Evolutionary conservation across 2,329 filamentous ascomycete genomes (phyloP), one percentile per base, ranked within the genome.

Genomic region (Cladophialophora chaetospira): DNA sequence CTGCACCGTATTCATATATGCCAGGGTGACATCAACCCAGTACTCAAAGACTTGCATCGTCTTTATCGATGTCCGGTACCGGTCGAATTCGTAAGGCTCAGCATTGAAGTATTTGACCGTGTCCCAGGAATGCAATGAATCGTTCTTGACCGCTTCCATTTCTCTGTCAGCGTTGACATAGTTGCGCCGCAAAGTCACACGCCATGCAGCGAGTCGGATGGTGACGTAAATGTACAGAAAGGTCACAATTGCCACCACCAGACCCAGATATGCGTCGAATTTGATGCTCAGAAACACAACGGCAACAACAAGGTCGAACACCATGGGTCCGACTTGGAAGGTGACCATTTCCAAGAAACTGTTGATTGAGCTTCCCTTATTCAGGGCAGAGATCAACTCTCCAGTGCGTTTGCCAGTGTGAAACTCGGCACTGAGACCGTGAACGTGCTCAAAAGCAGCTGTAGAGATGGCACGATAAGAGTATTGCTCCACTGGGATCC

Each of bases 61-160:
- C 43, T 77, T 76, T 53, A 94, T 88, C 23, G 89, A 88, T 42
- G 80, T 74, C 44, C 85, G 81, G 68, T 91, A 93, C 21, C 89
- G 82, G 46, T 80, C 77, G 64, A 91, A 91, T 68, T 94, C 89
- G 68, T 88, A 92, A 2, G 83, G 78, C 68, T 93, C 89, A 5
- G 89, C 89, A 66, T 93, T 93, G 79, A 94, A 94, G 68, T 93
- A 93, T 70, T 93, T 94, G 70, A 93, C 89, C 1, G 89, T 93
- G 76, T 99, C 94, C 72, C 97, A 99, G n/a, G 91, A 96, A 61
- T 94, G 91, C 78, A 99, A 94, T 0, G 94, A 97, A 72, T 99
- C 94, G 70, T 97, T 97, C 75, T 97, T 97, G 65, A 97, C 91
- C 5, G 94, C 94, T 73, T 97, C 93, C 74, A 97, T 91, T 74